phyloP scores from a whole-genome alignment of 2,329 filamentous ascomycete species.

The Neodidymelliopsis sp. region DNA sequence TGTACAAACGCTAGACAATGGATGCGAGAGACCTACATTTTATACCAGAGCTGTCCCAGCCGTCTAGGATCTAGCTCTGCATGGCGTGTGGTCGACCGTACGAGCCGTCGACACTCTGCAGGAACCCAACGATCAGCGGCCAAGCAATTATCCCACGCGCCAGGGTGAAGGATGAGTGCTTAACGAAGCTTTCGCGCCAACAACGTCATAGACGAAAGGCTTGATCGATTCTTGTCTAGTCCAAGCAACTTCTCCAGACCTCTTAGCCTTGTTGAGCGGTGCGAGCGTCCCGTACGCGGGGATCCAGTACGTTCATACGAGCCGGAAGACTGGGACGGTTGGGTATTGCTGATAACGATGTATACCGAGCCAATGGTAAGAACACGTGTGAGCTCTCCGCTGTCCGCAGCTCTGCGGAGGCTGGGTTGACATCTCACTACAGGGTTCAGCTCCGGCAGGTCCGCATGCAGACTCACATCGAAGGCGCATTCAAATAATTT shows the following conservation, averaged over 20 bases:
- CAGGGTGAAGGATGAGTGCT: slow-evolving; percentile 7
- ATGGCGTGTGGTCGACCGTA: not conserved
- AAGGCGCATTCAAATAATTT: not conserved
- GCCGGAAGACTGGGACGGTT: slow-evolving; percentile 4
- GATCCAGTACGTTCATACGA: slow-evolving; percentile 2
- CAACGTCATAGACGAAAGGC: slow-evolving; percentile 8
- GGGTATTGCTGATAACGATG: slow-evolving; percentile 10
- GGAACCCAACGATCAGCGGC: slow-evolving; percentile 6
- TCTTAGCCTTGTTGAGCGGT: slow-evolving; percentile 12
- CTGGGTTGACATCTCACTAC: not conserved
- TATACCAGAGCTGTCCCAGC: slow-evolving; percentile 3
- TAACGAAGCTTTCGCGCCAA: slow-evolving; percentile 1
- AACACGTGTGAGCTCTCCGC: slow-evolving; percentile 12
- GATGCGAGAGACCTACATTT: slow-evolving; percentile 2
- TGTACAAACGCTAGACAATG: not conserved
- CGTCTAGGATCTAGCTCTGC: not conserved
- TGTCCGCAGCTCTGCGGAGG: not conserved
- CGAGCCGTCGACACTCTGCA: not conserved
- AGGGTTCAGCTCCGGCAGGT: not conserved
- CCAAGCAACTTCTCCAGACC: slow-evolving; percentile 4
- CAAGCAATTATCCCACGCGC: slow-evolving; percentile 17
- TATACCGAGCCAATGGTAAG: slow-evolving; percentile 13
- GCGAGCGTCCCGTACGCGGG: slow-evolving; percentile 4
- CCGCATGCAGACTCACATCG: not conserved
- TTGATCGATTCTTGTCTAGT: slow-evolving; percentile 13